Conservation (phyloP, 2,329 filamentous ascomycete genomes). For the Paraphoma sp. region DNA sequence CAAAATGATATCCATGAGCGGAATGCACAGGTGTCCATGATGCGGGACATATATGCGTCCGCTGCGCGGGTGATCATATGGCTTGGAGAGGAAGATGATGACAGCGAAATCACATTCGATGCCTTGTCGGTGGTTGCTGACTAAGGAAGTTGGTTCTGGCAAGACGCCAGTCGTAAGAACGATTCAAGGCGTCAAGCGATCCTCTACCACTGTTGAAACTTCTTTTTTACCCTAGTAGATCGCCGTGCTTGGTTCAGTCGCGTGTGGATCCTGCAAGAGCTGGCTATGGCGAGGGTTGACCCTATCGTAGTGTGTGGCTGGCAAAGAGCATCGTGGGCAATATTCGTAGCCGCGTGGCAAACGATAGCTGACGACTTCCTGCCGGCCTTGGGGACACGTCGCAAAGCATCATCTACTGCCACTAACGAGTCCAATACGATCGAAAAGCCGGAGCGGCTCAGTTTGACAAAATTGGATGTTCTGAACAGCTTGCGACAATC, state of each 20-base stretch:
- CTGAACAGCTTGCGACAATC: not conserved
- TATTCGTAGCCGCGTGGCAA: constrained; percentile 3
- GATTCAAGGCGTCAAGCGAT: not conserved
- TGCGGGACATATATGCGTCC: constrained; percentile 38
- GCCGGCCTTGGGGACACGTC: not conserved
- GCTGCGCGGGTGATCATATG: constrained; percentile 16
- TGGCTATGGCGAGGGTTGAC: not conserved
- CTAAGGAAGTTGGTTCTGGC: not conserved
- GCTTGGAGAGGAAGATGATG: constrained; percentile 11
- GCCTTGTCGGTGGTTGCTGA: not conserved
- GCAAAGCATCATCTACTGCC: not conserved
- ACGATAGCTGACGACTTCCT: not conserved
- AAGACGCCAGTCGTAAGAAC: not conserved
- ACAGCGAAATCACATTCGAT: constrained; percentile 1
- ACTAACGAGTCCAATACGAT: not conserved
- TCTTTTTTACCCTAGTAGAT: not conserved
- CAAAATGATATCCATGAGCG: constrained; percentile 38
- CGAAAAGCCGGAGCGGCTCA: not conserved
- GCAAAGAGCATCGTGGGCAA: constrained; percentile 3
- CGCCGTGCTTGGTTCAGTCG: constrained; percentile 3
- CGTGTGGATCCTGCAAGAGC: constrained; percentile 8
- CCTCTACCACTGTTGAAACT: not conserved
- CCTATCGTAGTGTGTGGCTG: constrained; percentile 4
- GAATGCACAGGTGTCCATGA: constrained; percentile 39
- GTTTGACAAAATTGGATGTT: not conserved